phyloP scores from a whole-genome alignment of 345 rosid species.

The Cardamine occulta region DNA sequence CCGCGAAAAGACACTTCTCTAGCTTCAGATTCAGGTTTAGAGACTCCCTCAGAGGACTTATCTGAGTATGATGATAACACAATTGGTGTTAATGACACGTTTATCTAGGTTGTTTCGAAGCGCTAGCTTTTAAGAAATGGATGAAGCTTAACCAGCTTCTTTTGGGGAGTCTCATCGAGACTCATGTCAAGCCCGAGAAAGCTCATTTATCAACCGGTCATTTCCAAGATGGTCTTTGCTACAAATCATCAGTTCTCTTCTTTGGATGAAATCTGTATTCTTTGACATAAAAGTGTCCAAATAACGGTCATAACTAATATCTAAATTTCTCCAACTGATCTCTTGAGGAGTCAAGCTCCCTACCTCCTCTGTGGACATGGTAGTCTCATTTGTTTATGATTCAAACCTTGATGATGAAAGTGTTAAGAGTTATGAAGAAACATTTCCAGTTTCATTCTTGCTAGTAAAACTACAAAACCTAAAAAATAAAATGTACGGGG shows the following conservation, averaged over 20 bases:
- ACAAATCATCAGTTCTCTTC: neutral
- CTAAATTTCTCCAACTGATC: neutral
- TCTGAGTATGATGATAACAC: neutral
- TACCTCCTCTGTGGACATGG: too few relatives aligned
- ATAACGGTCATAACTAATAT: too few relatives aligned
- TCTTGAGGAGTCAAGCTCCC: neutral
- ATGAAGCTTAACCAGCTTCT: neutral
- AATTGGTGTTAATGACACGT: neutral
- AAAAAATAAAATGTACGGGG: neutral
- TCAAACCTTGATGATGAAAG: neutral
- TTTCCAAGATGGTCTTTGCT: neutral
- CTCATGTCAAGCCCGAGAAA: neutral
- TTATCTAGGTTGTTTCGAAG: neutral
- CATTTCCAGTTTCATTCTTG: neutral
- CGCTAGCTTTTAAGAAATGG: neutral
- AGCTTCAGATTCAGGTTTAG: neutral
- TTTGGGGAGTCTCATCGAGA: neutral
- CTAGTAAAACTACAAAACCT: neutral
- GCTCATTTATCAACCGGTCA: neutral
- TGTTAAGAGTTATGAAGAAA: neutral
- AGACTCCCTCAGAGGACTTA: neutral
- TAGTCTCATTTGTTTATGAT: neutral
- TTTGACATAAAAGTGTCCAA: too few relatives aligned
- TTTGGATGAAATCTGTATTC: too few relatives aligned
- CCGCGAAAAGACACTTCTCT: neutral